Evolutionary conservation across 208 protist species (phyloP), one percentile per base, ranked within the genome.

Genomic region (Crithidia thermophila): DNA sequence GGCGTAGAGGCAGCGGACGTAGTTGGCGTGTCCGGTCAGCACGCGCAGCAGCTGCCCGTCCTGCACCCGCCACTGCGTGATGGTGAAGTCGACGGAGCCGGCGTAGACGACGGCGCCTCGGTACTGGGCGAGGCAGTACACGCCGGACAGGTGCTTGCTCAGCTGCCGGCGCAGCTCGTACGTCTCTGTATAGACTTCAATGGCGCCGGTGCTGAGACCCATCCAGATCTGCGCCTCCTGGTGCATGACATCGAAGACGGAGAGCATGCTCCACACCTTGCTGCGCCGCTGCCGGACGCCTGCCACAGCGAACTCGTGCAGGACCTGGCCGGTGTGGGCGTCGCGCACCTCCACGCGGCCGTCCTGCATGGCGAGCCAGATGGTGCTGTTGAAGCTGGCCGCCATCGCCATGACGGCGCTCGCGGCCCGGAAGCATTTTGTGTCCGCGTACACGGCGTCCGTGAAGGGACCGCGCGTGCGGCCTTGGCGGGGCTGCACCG

Each of bases 1-100:
- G 6, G 82, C 84, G 71, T 91, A 90, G 33, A 96, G 80, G 62
- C 87, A 94, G 39, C 91, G 91, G 0, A 96, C 86, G 59, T 93
- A 93, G 71, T 91, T 94, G 23, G 58, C 64, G 73, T 96, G 91
- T 0, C 88, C 88, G 11, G 72, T 84, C 40, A 94, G 25, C 37
- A 91, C 73, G 4, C 91, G 86, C 64, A 94, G 68, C 40, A 93
- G 60, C 34, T 70, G 82, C 18, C 82, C 84, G 51, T 85, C 78
- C 20, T 42, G 45, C 25, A 81, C 74, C 14, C 79, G 59, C 91
- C 91, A 96, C 69, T 94, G 84, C 0, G 82, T 84, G 62, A 94
- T 94, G 43, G 82, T 78, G 69, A 94, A 94, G 64, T 96, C 91
- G 50, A 69, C 87, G 30, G 77, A 84, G 53, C 86, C 91, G 39